These are phyloP conservation scores for Amylostereum areolatum DNA, from an alignment of 1,284 basidiomycete genomes.

Conservation along the genomic window DNA sequence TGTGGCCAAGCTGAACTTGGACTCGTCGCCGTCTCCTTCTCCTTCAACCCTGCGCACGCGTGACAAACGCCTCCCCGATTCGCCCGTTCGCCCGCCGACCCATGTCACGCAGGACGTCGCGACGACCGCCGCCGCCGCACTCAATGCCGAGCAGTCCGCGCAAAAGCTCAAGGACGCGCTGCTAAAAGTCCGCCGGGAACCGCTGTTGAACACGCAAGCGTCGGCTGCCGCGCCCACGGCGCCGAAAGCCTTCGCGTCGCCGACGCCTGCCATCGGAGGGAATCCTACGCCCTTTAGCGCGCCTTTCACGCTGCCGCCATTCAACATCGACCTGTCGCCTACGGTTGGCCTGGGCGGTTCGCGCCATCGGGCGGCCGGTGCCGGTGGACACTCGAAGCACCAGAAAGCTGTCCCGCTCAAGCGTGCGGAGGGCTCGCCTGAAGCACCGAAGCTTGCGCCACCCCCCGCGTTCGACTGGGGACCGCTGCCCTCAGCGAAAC, in stretches of 20 bases:
- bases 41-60: constrained; percentile 16
- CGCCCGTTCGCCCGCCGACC: constrained; percentile 30
- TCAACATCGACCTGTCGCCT: not conserved
- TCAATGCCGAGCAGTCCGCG: constrained; percentile 72
- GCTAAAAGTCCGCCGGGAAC: constrained; percentile 52
- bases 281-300: constrained; percentile 1
- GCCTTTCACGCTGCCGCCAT: not conserved
- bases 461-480: constrained; percentile 18
- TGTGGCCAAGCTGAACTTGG: constrained; percentile 47
- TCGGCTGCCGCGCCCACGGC: constrained; percentile 29
- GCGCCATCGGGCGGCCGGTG: not conserved
- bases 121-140: constrained; percentile 65
- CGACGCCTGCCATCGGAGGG: constrained; percentile 15
- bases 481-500: constrained; percentile 14
- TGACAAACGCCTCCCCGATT: constrained; percentile 34
- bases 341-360: not conserved
- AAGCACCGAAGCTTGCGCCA: constrained; percentile 1
- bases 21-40: constrained; percentile 13
- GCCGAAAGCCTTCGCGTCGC: constrained; percentile 34
- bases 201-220: constrained; percentile 57
- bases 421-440: not conserved
- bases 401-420: constrained; percentile 10
- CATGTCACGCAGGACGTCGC: constrained; percentile 60
- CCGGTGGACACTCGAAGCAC: constrained; percentile 3
- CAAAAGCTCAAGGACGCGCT: constrained; percentile 64